Conservation (phyloP, 2,329 filamentous ascomycete genomes). For the Remersonia thermophila region DNA sequence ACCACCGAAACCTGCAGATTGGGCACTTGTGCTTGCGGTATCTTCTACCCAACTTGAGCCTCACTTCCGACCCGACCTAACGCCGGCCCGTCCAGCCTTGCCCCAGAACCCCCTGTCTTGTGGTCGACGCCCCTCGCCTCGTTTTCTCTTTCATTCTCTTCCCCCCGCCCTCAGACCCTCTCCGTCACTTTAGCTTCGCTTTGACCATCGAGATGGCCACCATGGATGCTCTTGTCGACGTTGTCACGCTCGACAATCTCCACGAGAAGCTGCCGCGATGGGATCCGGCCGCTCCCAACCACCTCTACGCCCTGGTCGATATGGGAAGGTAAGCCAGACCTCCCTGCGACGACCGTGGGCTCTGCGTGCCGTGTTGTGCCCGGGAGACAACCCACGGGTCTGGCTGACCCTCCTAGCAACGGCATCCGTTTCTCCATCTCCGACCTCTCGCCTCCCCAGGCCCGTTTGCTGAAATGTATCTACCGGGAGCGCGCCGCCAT, state of each 20-base stretch:
- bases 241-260: slow-evolving; percentile 41
- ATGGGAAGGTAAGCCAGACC: slow-evolving; percentile 41
- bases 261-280: slow-evolving; percentile 36
- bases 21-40: background rate
- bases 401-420: slow-evolving; percentile 44
- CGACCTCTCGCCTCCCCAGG: slow-evolving; percentile 56
- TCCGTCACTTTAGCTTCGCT: too few relatives aligned
- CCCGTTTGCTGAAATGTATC: slow-evolving; percentile 63
- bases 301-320: slow-evolving; percentile 45
- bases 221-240: slow-evolving; percentile 26
- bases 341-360: slow-evolving; percentile 2
- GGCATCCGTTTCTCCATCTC: slow-evolving; percentile 89
- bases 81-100: too few relatives aligned
- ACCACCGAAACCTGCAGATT: too few relatives aligned
- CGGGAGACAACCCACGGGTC: slow-evolving; percentile 2
- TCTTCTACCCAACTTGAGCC: too few relatives aligned
- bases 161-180: background rate
- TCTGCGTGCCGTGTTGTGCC: background rate
- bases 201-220: background rate
- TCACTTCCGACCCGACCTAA: too few relatives aligned
- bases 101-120: too few relatives aligned
- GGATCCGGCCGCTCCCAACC: slow-evolving; percentile 32
- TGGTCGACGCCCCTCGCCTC: background rate
- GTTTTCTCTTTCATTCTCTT: background rate
- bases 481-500: slow-evolving; percentile 70